Percentiles rank a stretch among this genome's conserved stretches.
These are phyloP conservation scores for Agrocybe pediades DNA, from an alignment of 768 basidiomycete species.

Conservation along the genomic window DNA sequence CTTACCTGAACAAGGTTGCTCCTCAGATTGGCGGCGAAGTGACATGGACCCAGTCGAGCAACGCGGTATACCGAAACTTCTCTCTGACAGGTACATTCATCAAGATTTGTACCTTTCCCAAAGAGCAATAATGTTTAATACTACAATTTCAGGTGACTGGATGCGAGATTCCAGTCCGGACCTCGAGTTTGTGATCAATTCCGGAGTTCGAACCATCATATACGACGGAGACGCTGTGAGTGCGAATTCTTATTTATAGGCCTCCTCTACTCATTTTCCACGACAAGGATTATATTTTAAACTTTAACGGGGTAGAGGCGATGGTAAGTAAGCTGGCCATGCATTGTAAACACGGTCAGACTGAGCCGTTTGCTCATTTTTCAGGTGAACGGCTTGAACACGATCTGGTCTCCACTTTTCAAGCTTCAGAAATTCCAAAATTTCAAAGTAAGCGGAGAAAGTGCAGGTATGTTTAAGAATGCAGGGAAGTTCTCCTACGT, in stretches of 20 bases:
- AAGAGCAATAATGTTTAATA: neutral
- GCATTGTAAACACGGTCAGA: neutral
- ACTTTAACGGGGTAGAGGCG: slow-evolving; percentile 57
- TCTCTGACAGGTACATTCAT: slow-evolving; percentile 15
- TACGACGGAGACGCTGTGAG: slow-evolving; percentile 61
- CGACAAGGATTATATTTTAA: slow-evolving; percentile 58
- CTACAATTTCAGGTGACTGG: slow-evolving; percentile 48
- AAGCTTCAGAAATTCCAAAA: slow-evolving; percentile 43
- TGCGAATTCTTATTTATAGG: neutral
- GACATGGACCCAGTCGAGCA: slow-evolving; percentile 42
- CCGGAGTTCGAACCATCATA: slow-evolving; percentile 52
- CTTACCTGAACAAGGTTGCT: slow-evolving; percentile 30
- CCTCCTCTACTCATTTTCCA: neutral
- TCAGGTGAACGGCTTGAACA: slow-evolving; percentile 48
- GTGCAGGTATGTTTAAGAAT: slow-evolving; percentile 57
- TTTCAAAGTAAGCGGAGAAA: slow-evolving; percentile 52
- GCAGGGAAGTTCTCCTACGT: slow-evolving; percentile 60
- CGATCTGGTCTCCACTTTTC: slow-evolving; percentile 43
- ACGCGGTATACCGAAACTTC: slow-evolving; percentile 39
- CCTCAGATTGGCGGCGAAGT: slow-evolving; percentile 45
- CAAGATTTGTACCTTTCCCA: neutral
- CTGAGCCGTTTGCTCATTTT: neutral
- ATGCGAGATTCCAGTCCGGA: slow-evolving; percentile 52
- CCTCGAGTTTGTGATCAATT: slow-evolving; percentile 59
- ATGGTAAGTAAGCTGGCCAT: slow-evolving; percentile 38